A percentile compares a stretch with the other conserved stretches of the same genome.
Conservation (phyloP, 257 asterid genomes). For the Gentiana dahurica region DNA sequence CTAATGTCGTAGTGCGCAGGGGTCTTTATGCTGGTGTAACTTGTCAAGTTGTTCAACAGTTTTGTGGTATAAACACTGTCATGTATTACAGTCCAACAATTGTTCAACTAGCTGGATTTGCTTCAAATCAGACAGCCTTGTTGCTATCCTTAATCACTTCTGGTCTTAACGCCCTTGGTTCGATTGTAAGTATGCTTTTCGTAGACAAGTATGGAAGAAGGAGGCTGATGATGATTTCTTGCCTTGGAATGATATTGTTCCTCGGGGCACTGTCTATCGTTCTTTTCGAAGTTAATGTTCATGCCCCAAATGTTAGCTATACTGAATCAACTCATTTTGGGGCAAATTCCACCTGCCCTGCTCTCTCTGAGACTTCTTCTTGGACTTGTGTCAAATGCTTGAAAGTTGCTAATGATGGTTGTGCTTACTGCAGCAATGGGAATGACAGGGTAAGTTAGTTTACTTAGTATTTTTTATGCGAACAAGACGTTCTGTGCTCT, state of each 20-base stretch:
- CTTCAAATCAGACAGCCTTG: slow-evolving; percentile 26
- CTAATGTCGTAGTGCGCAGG: slow-evolving; percentile 20
- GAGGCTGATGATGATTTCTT: slow-evolving; percentile 27
- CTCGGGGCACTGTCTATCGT: slow-evolving; percentile 27
- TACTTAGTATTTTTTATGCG: neutral
- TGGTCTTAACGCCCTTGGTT: slow-evolving; percentile 28
- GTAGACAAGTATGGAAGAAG: slow-evolving; percentile 34
- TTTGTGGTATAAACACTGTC: neutral
- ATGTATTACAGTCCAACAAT: neutral
- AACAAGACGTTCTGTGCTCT: neutral
- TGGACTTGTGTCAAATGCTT: slow-evolving; percentile 37
- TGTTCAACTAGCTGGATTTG: slow-evolving; percentile 30
- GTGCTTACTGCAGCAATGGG: slow-evolving; percentile 37
- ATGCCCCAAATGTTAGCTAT: slow-evolving; percentile 20
- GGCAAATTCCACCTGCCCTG: slow-evolving; percentile 22
- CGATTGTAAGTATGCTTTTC: slow-evolving; percentile 29
- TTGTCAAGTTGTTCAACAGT: slow-evolving; percentile 5
- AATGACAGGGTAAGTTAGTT: slow-evolving; percentile 18
- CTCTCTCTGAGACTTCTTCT: slow-evolving; percentile 10
- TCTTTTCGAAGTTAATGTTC: slow-evolving; percentile 20
- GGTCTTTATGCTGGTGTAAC: slow-evolving; percentile 38
- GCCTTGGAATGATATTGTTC: slow-evolving; percentile 23
- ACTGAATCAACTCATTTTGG: slow-evolving; percentile 20
- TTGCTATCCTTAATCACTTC: slow-evolving; percentile 28
- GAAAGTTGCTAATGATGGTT: slow-evolving; percentile 20